Conservation (phyloP, 2,329 filamentous ascomycete species). For the Fusarium subglutinans region DNA sequence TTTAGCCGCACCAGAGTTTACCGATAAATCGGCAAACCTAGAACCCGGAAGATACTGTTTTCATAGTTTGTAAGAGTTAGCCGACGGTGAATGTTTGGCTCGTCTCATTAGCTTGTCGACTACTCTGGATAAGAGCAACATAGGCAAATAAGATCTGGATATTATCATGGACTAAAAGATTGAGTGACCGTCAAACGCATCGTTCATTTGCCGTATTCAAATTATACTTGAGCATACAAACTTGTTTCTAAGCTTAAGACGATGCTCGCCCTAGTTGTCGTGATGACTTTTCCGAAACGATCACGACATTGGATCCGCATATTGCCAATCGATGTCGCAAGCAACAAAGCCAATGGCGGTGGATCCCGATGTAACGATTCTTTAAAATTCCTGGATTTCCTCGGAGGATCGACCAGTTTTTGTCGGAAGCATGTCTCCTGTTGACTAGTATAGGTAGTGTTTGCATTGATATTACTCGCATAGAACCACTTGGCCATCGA, state of each 20-base stretch:
- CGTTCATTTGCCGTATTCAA: accelerated
- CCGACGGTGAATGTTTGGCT: background rate
- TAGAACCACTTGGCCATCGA: background rate
- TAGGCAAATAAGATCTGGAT: accelerated
- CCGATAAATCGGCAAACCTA: no score
- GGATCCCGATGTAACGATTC: background rate
- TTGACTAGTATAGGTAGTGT: background rate
- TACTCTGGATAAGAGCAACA: no score
- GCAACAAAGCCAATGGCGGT: background rate
- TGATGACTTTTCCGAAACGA: background rate
- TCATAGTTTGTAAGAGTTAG: background rate
- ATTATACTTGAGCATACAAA: background rate
- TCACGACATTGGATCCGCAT: background rate
- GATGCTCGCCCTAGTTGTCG: background rate
- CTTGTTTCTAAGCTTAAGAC: background rate
- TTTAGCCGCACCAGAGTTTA: background rate
- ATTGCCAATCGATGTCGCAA: background rate
- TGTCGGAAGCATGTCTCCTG: background rate
- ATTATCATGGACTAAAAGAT: no score
- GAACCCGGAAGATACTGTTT: background rate
- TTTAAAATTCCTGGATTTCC: background rate
- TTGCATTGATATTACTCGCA: background rate
- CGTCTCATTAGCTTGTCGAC: no score
- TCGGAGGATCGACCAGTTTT: background rate
- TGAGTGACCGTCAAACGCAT: accelerated